Conservation (phyloP, 1,284 basidiomycete genomes). For the Cystobasidium sp. region DNA sequence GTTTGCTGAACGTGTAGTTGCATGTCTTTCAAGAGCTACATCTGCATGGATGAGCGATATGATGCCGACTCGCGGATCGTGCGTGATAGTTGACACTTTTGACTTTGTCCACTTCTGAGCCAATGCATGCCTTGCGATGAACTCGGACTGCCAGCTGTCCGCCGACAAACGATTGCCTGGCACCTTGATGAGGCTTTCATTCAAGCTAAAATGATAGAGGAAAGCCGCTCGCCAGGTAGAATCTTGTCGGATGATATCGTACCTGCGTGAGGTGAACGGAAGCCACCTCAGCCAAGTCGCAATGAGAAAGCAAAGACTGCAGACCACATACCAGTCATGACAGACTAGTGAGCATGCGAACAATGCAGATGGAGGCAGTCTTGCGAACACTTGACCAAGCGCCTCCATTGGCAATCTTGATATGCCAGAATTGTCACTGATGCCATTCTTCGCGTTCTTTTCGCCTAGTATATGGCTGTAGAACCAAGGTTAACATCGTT, state of each 20-base stretch:
- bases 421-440: constrained; percentile 38
- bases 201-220: constrained; percentile 33
- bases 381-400: constrained; percentile 50
- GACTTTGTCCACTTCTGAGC: constrained; percentile 39
- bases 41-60: constrained; percentile 42
- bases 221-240: constrained; percentile 48
- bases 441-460: neutral
- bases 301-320: neutral
- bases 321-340: constrained; percentile 41
- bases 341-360: constrained; percentile 48
- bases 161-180: constrained; percentile 48
- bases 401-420: constrained; percentile 48
- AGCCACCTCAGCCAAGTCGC: neutral
- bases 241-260: constrained; percentile 49
- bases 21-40: constrained; percentile 26
- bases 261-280: constrained; percentile 22
- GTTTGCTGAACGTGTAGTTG: neutral
- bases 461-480: constrained; percentile 1
- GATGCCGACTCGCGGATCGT: constrained; percentile 49
- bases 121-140: constrained; percentile 47
- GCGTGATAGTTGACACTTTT: constrained; percentile 42
- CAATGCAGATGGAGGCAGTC: constrained; percentile 47
- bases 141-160: constrained; percentile 49
- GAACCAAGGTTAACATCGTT: neutral
- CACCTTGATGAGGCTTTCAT: neutral